These are phyloP conservation scores for Deuterostichococcus epilithicus DNA, from an alignment of 139 green algal species.

Conservation along the genomic window DNA sequence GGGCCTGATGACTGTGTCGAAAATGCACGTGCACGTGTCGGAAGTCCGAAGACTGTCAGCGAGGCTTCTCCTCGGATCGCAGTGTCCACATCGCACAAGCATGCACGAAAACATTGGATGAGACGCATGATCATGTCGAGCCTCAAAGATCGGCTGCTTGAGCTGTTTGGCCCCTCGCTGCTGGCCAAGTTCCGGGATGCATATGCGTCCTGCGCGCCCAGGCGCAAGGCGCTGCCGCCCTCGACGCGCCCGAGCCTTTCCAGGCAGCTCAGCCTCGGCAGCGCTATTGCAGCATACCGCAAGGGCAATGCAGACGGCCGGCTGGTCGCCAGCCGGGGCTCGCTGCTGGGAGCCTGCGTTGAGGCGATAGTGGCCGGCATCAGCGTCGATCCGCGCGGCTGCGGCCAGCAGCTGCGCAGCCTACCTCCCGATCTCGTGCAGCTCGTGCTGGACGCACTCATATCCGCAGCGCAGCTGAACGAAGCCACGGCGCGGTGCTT, in stretches of 20 bases:
- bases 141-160: not conserved
- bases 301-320: not conserved
- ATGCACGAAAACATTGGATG: no score
- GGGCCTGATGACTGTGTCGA: no score
- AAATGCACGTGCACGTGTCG: no score
- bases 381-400: not conserved
- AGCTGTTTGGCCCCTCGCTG: not conserved
- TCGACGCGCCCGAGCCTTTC: no score
- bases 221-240: not conserved
- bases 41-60: no score
- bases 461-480: constrained; percentile 5
- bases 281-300: not conserved
- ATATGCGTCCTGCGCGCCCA: not conserved
- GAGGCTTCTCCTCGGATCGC: no score
- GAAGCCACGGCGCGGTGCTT: constrained; percentile 10
- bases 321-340: not conserved
- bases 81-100: no score
- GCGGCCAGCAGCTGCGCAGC: not conserved
- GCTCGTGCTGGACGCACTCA: constrained; percentile 30
- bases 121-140: not conserved
- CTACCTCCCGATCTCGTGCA: constrained; percentile 38
- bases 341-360: not conserved
- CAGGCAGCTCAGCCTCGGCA: not conserved
- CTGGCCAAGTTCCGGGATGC: not conserved
- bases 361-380: not conserved